Evolutionary conservation across 306 rosid species (phyloP).

Genomic region (Elaeagnus macrophylla): DNA sequence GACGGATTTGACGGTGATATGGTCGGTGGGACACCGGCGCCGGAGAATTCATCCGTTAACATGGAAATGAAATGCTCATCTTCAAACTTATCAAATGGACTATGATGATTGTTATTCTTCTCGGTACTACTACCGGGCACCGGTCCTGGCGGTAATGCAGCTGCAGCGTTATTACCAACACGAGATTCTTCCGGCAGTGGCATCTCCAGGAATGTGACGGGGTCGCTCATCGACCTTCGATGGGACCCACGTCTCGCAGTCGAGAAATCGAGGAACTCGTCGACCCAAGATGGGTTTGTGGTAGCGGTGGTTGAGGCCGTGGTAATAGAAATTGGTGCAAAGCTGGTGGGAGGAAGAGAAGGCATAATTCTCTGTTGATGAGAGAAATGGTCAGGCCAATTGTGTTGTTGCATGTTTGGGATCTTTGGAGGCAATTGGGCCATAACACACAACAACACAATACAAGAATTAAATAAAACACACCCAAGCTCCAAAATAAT

Average conservation of each 20-base stretch:
- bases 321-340: constrained; percentile 17
- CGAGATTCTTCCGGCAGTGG: constrained; percentile 54
- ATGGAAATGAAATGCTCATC: constrained; percentile 36
- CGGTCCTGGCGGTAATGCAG: not conserved
- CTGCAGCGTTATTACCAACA: not conserved
- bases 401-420: constrained; percentile 54
- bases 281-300: constrained; percentile 71
- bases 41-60: too few species aligned
- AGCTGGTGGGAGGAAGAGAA: constrained; percentile 24
- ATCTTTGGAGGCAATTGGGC: constrained; percentile 92
- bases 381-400: constrained; percentile 54
- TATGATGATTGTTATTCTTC: constrained; percentile 69
- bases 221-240: constrained; percentile 71
- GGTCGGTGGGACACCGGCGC: constrained; percentile 15
- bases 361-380: constrained; percentile 30
- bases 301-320: not conserved
- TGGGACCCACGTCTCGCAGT: constrained; percentile 58
- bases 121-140: constrained; percentile 18
- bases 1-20: constrained; percentile 67
- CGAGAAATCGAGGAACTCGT: constrained; percentile 80
- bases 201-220: constrained; percentile 53
- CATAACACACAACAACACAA: constrained; percentile 24
- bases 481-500: not conserved
- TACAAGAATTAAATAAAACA: not conserved
- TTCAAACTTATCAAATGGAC: constrained; percentile 40